Conservation (phyloP, 768 basidiomycete species). For the Mycena indigotica region DNA sequence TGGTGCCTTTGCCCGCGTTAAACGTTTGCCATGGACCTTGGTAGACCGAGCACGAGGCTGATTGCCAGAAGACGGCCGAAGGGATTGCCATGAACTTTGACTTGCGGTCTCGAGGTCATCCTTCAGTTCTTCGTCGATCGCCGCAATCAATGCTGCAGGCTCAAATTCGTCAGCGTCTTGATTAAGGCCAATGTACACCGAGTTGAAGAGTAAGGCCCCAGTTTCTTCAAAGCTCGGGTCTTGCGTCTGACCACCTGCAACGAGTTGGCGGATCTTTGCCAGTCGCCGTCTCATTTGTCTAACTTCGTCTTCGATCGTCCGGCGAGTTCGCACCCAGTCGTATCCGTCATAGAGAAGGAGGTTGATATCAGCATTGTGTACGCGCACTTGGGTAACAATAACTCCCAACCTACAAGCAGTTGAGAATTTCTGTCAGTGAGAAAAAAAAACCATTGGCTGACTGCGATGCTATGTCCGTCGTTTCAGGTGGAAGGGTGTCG, state of each 20-base stretch:
- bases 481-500: conserved; percentile 61
- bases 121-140: conserved; percentile 88
- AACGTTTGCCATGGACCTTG: conserved; percentile 56
- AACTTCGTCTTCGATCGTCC: conserved; percentile 83
- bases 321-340: conserved; percentile 88
- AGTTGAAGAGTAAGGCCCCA: conserved; percentile 85
- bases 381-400: conserved; percentile 52
- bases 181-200: conserved; percentile 89
- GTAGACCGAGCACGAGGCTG: conserved; percentile 43
- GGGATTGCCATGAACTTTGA: conserved; percentile 89
- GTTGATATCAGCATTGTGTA: conserved; percentile 63
- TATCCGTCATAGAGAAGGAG: conserved; percentile 90
- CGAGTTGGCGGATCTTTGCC: conserved; percentile 87
- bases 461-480: conserved; percentile 47
- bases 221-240: conserved; percentile 76
- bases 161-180: conserved; percentile 76
- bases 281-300: conserved; percentile 85
- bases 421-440: conserved; percentile 6
- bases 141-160: conserved; percentile 76
- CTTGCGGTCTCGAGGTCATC: conserved; percentile 74
- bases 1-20: conserved; percentile 74
- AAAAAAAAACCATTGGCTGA: conserved; percentile 34
- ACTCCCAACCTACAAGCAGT: conserved; percentile 41
- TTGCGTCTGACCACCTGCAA: conserved; percentile 86
- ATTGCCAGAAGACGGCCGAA: conserved; percentile 53